phyloP scores from a whole-genome alignment of 2,329 filamentous ascomycete species.

The Rosellinia necatrix region DNA sequence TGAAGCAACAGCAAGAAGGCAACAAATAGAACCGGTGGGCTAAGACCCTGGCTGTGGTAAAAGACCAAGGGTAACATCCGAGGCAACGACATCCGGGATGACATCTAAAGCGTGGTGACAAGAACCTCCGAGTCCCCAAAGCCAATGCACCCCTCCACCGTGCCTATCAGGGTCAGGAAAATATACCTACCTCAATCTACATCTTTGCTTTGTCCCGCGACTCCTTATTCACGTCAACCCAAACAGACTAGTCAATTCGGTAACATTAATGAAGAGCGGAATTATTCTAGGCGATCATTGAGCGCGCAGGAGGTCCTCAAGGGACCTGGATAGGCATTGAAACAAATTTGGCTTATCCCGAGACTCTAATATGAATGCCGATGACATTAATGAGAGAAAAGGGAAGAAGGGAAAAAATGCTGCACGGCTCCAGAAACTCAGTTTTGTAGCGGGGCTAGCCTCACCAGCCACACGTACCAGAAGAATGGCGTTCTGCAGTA shows the following conservation, averaged over 20 bases:
- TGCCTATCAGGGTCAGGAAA: background rate
- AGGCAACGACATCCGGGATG: too few species aligned
- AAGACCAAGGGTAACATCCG: too few species aligned
- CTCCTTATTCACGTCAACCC: slow-evolving; percentile 46
- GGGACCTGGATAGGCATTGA: slow-evolving; percentile 94
- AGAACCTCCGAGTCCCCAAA: too few species aligned
- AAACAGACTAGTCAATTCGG: slow-evolving; percentile 54
- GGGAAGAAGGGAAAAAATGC: slow-evolving; percentile 48
- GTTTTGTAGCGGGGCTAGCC: slow-evolving; percentile 14
- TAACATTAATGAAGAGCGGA: slow-evolving; percentile 74
- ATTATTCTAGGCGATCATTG: slow-evolving; percentile 91
- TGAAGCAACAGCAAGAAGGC: slow-evolving; percentile 70
- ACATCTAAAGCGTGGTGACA: too few species aligned
- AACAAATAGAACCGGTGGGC: slow-evolving; percentile 26
- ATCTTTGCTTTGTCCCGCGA: slow-evolving; percentile 44
- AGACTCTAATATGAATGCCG: slow-evolving; percentile 99
- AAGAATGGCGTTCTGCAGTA: too few species aligned
- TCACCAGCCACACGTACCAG: slow-evolving; percentile 28
- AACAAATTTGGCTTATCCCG: slow-evolving; percentile 72
- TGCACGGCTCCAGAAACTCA: background rate
- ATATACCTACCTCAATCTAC: background rate
- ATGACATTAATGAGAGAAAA: slow-evolving; percentile 73
- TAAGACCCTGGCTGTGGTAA: too few species aligned
- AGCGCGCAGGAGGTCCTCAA: slow-evolving; percentile 88
- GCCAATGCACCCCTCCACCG: background rate